Percentiles rank a stretch among this genome's conserved stretches.
These are phyloP conservation scores for Serpula lacrymans DNA, from an alignment of 768 basidiomycete genomes.

Conservation along the genomic window DNA sequence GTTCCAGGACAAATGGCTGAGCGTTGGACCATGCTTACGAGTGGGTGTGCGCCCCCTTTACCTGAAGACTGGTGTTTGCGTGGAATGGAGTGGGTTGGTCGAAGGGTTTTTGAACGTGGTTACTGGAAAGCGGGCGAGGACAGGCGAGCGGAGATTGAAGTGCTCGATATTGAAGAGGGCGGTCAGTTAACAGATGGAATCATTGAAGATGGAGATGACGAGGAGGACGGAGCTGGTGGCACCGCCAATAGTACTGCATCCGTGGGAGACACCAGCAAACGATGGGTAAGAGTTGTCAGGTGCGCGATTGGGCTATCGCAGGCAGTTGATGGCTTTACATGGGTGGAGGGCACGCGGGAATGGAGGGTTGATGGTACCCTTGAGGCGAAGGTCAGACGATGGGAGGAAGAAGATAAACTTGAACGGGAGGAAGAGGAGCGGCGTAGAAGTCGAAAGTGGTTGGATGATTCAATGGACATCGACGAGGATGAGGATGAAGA, in stretches of 20 bases:
- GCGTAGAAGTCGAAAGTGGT: constrained; percentile 59
- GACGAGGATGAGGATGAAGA: constrained; percentile 54
- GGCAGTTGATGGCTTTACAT: constrained; percentile 74
- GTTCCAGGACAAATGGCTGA: constrained; percentile 35
- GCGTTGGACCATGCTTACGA: constrained; percentile 66
- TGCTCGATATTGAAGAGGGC: constrained; percentile 60
- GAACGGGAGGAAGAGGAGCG: constrained; percentile 67
- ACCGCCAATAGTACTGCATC: constrained; percentile 16
- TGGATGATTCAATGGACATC: constrained; percentile 69
- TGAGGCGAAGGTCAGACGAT: constrained; percentile 61
- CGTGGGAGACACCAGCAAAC: constrained; percentile 38
- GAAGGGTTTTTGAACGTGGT: constrained; percentile 87
- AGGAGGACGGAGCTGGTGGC: constrained; percentile 35
- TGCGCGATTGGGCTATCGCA: constrained; percentile 64
- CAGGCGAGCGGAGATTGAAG: constrained; percentile 69
- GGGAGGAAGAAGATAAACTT: constrained; percentile 69
- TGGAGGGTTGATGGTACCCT: constrained; percentile 67
- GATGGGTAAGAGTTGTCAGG: constrained; percentile 78
- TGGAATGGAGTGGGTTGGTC: constrained; percentile 95
- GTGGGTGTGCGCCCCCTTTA: constrained; percentile 65
- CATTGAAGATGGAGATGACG: constrained; percentile 75
- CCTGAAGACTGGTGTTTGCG: constrained; percentile 95
- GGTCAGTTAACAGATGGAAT: constrained; percentile 67
- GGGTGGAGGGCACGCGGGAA: constrained; percentile 52
- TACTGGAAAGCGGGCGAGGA: constrained; percentile 88